Evolutionary conservation across 1,139 yeast species (phyloP), one percentile per base, ranked within the genome.

Genomic region (Yamadazyma dendronema): DNA sequence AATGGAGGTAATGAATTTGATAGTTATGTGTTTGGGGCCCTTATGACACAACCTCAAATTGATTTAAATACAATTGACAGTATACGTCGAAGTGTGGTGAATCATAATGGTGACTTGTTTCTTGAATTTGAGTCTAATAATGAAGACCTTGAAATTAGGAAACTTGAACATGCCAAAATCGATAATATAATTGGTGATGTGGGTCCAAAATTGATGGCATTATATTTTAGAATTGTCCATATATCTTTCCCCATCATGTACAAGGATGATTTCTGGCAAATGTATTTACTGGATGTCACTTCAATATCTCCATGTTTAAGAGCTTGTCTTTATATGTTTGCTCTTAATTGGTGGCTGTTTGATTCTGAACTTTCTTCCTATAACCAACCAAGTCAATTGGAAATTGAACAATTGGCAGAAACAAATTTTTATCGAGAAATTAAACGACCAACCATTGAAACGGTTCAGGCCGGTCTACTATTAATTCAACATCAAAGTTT

Each of bases 331-430:
- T 46, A 46, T 31, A 30, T 46, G 16, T 44, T 46, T 38, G 50
- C 50, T 4, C 22, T 46, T 4, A 46, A 46, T 22, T 46, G 50
- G 50, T 46, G 50, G 50, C 37, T 47, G 4, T 44, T 46, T 33
- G 48, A 46, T 12, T 36, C 41, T 1, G 46, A 43, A 7, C 33
- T 44, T 3, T 35, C 45, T 4, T 34, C 37, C 13, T 38, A 39
- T 15, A 33, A 39, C 4, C 27, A 34, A 19, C 50, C 48, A 6
- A 39, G 46, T 4, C 50, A 46, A 34, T 10, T 3, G 7, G 41
- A 39, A n/a, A 28, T 46, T n/a, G 49, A 46, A 21, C 19, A 27
- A 5, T 16, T 46, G 7, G 50, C 49, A 1, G 50, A 46, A 33
- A 27, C 28, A 1, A 39, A 41, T n/a, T 31, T 46, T 14, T 38